Conservation (phyloP, 768 basidiomycete species). For the Lactarius tabidus region DNA sequence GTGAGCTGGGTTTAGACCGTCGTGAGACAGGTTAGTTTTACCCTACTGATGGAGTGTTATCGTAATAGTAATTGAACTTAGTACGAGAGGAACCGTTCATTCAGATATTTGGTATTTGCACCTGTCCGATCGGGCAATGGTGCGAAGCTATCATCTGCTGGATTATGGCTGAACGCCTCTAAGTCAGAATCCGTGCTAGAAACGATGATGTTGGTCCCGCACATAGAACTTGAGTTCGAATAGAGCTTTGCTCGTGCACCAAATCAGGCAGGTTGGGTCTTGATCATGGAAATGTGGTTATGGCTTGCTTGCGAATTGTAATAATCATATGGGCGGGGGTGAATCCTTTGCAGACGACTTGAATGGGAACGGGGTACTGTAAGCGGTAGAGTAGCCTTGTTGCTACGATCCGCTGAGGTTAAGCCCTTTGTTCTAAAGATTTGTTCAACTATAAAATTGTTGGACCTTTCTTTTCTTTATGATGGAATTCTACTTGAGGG, state of each 20-base stretch:
- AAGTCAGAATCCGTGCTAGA: constrained; percentile 79
- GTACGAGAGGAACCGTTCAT: constrained; percentile 81
- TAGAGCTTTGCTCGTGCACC: constrained; percentile 70
- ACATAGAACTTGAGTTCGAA: constrained; percentile 59
- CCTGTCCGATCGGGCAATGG: constrained; percentile 76
- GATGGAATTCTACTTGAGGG: constrained; percentile 39
- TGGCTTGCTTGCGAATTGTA: constrained; percentile 53
- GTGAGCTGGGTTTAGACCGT: constrained; percentile 81
- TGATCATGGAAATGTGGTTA: constrained; percentile 50
- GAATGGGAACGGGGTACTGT: constrained; percentile 71
- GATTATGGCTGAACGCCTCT: constrained; percentile 85
- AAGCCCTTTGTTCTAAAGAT: constrained; percentile 67
- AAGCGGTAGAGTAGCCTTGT: constrained; percentile 77
- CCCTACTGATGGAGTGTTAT: constrained; percentile 75
- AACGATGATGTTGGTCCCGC: constrained; percentile 67
- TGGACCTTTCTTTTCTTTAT: constrained; percentile 38
- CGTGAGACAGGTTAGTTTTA: constrained; percentile 86
- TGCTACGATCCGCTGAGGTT: constrained; percentile 75
- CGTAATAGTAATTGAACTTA: constrained; percentile 76
- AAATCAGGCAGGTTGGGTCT: constrained; percentile 51
- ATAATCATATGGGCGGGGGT: constrained; percentile 64
- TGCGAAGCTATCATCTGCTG: constrained; percentile 78
- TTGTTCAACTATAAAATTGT: constrained; percentile 52
- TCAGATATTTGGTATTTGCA: constrained; percentile 80
- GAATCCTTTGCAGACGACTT: constrained; percentile 79